These are phyloP conservation scores for Lactarius vividus DNA, from an alignment of 768 basidiomycete species.

Conservation along the genomic window DNA sequence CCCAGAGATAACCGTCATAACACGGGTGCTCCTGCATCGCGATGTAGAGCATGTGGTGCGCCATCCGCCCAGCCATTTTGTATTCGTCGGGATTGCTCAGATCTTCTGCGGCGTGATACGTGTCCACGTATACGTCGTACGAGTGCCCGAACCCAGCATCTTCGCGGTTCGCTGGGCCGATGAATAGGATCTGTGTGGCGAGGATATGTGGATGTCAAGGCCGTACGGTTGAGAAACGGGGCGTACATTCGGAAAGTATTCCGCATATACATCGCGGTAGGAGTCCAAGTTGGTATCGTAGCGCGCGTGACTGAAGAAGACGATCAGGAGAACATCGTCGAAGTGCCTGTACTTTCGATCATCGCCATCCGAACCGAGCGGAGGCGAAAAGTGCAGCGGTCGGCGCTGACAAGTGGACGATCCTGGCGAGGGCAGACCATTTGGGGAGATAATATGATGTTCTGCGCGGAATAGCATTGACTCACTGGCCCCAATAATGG, in stretches of 20 bases:
- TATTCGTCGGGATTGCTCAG: conserved; percentile 37
- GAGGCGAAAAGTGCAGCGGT: conserved; percentile 28
- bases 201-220: not conserved
- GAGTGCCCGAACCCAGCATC: conserved; percentile 48
- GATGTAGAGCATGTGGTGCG: conserved; percentile 53
- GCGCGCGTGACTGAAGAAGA: conserved; percentile 50
- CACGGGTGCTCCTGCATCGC: conserved; percentile 43
- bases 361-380: conserved; percentile 19
- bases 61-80: conserved; percentile 50
- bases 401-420: conserved; percentile 30
- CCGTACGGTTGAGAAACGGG: not conserved
- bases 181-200: conserved; percentile 42
- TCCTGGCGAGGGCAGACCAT: conserved; percentile 10
- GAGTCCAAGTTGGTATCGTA: conserved; percentile 48
- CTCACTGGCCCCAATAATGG: conserved; percentile 11
- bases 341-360: conserved; percentile 38
- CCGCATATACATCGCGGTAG: conserved; percentile 45
- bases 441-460: not conserved
- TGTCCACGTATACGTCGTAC: conserved; percentile 49
- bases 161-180: conserved; percentile 47
- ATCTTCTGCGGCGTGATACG: conserved; percentile 46
- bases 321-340: conserved; percentile 43
- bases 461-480: conserved; percentile 4
- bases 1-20: conserved; percentile 53
- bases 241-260: conserved; percentile 51